These are phyloP conservation scores for Aureobasidium sp. DNA, from an alignment of 2,329 filamentous ascomycete species.

Conservation along the genomic window DNA sequence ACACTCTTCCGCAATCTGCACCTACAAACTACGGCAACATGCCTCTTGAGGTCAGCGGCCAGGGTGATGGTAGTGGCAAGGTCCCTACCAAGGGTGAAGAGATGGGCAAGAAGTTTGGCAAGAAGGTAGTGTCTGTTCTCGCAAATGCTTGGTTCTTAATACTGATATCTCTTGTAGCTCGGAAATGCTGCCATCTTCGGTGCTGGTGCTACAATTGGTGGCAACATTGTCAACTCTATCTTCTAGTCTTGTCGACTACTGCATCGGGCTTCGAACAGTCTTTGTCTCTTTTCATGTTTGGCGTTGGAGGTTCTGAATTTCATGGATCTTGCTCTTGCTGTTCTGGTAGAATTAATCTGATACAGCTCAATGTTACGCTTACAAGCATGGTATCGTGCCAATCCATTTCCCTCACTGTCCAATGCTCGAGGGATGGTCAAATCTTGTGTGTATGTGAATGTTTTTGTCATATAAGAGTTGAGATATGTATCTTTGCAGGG, in stretches of 20 bases:
- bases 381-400: not conserved
- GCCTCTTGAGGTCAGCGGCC: conserved; percentile 64
- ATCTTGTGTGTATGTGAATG: not conserved
- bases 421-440: too few species aligned
- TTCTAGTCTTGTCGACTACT: conserved; percentile 48
- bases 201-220: conserved; percentile 82
- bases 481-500: not conserved
- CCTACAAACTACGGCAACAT: conserved; percentile 54
- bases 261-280: not conserved
- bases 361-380: not conserved
- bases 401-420: too few species aligned
- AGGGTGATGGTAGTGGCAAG: conserved; percentile 37
- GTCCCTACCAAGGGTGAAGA: conserved; percentile 58
- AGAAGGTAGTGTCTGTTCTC: conserved; percentile 49
- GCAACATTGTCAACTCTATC: conserved; percentile 83
- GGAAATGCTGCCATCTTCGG: conserved; percentile 83
- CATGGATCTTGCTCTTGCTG: not conserved
- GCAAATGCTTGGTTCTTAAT: not conserved
- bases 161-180: conserved; percentile 28
- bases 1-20: conserved; percentile 42
- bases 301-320: not conserved
- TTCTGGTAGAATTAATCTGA: not conserved
- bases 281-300: not conserved
- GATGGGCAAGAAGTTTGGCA: conserved; percentile 89
- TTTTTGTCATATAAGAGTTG: not conserved